phyloP scores from a whole-genome alignment of 331 rosid genomes.

The Quercus tomentella region DNA sequence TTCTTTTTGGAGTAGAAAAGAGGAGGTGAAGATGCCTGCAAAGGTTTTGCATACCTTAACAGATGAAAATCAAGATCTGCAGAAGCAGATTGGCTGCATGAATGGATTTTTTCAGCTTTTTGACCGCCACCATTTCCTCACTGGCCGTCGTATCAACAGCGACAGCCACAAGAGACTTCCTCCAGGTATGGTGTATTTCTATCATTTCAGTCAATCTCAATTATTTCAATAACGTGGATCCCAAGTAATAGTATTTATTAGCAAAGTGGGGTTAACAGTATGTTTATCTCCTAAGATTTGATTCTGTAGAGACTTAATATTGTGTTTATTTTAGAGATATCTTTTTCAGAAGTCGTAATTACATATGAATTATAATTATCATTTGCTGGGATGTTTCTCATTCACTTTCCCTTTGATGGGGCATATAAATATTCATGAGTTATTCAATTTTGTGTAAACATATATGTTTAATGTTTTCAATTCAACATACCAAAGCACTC shows the following conservation, averaged over 20 bases:
- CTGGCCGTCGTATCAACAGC: conserved; percentile 29
- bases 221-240: not conserved
- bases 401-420: not conserved
- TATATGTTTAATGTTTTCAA: too few relatives aligned
- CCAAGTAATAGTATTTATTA: not conserved
- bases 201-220: not conserved
- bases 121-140: conserved; percentile 64
- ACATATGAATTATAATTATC: not conserved
- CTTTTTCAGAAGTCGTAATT: not conserved
- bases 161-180: conserved; percentile 36
- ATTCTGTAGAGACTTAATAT: not conserved
- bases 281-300: not conserved
- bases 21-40: conserved; percentile 52
- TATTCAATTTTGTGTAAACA: too few relatives aligned
- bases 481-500: too few relatives aligned
- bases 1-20: not conserved
- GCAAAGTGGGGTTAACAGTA: not conserved
- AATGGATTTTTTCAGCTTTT: conserved; percentile 77
- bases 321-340: not conserved
- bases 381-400: not conserved
- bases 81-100: conserved; percentile 90
- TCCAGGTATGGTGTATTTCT: conserved; percentile 35
- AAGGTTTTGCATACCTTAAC: conserved; percentile 38
- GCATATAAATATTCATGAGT: not conserved
- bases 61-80: conserved; percentile 66